phyloP scores from a whole-genome alignment of 805 yeast genomes.

The Starmerella potacharoeniae region DNA sequence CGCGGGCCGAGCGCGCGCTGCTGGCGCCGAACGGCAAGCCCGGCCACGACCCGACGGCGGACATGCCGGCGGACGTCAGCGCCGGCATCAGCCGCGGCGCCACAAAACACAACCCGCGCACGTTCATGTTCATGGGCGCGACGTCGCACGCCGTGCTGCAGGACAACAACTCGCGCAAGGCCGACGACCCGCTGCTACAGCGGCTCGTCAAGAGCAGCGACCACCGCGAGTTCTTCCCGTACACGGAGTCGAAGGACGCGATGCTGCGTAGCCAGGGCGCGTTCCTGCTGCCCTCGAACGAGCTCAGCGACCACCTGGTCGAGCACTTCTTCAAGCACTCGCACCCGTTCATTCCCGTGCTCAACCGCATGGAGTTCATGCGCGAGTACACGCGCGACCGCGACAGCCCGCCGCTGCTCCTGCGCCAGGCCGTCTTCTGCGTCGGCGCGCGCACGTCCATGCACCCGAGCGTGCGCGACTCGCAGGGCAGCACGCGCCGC shows the following conservation, averaged over 20 bases:
- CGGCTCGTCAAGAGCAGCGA: not conserved
- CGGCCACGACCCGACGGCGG: not conserved
- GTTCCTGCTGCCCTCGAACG: slow-evolving; percentile 52
- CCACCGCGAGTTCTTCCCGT: slow-evolving; percentile 1
- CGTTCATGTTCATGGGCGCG: slow-evolving; percentile 7
- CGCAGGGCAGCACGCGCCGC: slow-evolving; percentile 36
- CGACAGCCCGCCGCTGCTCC: slow-evolving; percentile 39
- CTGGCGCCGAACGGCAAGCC: not conserved
- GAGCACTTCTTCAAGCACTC: slow-evolving; percentile 50
- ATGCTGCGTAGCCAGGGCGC: slow-evolving; percentile 57
- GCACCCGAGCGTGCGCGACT: slow-evolving; percentile 42
- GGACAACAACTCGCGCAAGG: not conserved
- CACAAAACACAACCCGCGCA: not conserved
- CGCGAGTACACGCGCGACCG: slow-evolving; percentile 44
- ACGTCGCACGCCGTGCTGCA: slow-evolving; percentile 7
- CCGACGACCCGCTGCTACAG: not conserved
- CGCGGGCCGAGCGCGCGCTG: not conserved
- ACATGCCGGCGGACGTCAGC: slow-evolving; percentile 1
- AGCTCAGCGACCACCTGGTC: slow-evolving; percentile 48
- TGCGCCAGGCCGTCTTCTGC: slow-evolving; percentile 61
- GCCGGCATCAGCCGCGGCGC: not conserved
- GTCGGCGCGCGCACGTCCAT: slow-evolving; percentile 55
- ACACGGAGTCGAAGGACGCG: slow-evolving; percentile 27
- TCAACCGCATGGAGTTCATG: slow-evolving; percentile 54
- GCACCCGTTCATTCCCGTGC: slow-evolving; percentile 59